Percentiles rank a stretch among this genome's conserved stretches.
Evolutionary conservation across 2,329 filamentous ascomycete species (phyloP).

Genomic region (Cladophialophora chaetospira): DNA sequence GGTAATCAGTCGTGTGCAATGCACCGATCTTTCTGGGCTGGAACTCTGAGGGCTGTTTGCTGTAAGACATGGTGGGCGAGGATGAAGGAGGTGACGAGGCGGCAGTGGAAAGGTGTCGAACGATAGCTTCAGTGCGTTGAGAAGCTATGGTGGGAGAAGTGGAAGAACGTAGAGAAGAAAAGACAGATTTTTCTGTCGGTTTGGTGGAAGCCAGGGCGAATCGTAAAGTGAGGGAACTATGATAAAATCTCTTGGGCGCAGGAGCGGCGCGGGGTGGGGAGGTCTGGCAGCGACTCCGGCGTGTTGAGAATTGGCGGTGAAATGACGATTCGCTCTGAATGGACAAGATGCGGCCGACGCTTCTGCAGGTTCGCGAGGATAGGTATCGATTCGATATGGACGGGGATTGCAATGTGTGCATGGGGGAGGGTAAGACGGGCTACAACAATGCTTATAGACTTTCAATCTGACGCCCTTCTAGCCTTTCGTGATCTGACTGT

Average conservation of each 20-base stretch:
- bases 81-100: constrained; percentile 30
- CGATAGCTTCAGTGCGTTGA: constrained; percentile 49
- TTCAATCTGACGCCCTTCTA: not conserved
- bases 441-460: not conserved
- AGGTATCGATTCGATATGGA: constrained; percentile 3
- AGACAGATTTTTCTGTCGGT: constrained; percentile 23
- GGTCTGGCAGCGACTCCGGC: not conserved
- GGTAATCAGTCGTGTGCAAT: constrained; percentile 93
- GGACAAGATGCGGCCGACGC: constrained; percentile 13
- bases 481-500: constrained; percentile 1
- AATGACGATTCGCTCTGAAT: constrained; percentile 25
- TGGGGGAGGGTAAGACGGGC: constrained; percentile 1
- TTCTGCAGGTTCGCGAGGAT: constrained; percentile 21
- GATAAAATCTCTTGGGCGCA: constrained; percentile 10
- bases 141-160: constrained; percentile 49
- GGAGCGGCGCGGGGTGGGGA: constrained; percentile 6
- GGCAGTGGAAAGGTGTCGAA: constrained; percentile 51
- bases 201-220: constrained; percentile 29
- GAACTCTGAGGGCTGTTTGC: constrained; percentile 67
- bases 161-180: constrained; percentile 29
- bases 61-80: constrained; percentile 37
- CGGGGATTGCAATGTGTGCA: constrained; percentile 19
- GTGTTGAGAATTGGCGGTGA: constrained; percentile 27
- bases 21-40: constrained; percentile 82
- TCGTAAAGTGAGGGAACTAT: constrained; percentile 15